These are phyloP conservation scores for Podaxis pistillaris DNA, from an alignment of 768 basidiomycete genomes.

Conservation along the genomic window DNA sequence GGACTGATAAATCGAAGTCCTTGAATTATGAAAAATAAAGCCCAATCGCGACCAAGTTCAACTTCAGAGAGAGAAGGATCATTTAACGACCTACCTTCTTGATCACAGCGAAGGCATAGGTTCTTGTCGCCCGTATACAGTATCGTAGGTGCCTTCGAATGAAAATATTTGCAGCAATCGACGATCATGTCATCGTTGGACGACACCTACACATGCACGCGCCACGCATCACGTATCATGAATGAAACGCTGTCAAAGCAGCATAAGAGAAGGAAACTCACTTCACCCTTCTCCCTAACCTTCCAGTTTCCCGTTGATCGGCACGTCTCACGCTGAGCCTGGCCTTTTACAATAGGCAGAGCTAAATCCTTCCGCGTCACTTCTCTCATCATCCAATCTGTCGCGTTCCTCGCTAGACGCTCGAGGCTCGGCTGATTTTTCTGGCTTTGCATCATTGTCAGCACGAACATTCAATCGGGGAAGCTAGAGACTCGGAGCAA, in stretches of 20 bases:
- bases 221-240: background rate
- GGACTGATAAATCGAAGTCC: slow-evolving; percentile 39
- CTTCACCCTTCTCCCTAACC: slow-evolving; percentile 42
- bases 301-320: slow-evolving; percentile 64
- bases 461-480: background rate
- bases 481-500: background rate
- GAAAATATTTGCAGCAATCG: slow-evolving; percentile 72
- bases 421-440: slow-evolving; percentile 46
- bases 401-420: slow-evolving; percentile 70
- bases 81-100: slow-evolving; percentile 25
- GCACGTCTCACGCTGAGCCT: slow-evolving; percentile 63
- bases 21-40: slow-evolving; percentile 14
- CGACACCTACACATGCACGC: background rate
- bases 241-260: background rate
- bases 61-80: slow-evolving; percentile 17
- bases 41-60: background rate
- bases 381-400: slow-evolving; percentile 63
- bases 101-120: slow-evolving; percentile 45
- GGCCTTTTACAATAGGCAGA: slow-evolving; percentile 44
- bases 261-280: slow-evolving; percentile 24
- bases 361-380: slow-evolving; percentile 43
- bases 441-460: slow-evolving; percentile 31
- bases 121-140: slow-evolving; percentile 72
- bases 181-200: slow-evolving; percentile 59
- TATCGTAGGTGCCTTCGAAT: slow-evolving; percentile 42